Evolutionary conservation across 495 filamentous ascomycete genomes (phyloP), one percentile per base, ranked within the genome.

Genomic region (Penicillium angulare): DNA sequence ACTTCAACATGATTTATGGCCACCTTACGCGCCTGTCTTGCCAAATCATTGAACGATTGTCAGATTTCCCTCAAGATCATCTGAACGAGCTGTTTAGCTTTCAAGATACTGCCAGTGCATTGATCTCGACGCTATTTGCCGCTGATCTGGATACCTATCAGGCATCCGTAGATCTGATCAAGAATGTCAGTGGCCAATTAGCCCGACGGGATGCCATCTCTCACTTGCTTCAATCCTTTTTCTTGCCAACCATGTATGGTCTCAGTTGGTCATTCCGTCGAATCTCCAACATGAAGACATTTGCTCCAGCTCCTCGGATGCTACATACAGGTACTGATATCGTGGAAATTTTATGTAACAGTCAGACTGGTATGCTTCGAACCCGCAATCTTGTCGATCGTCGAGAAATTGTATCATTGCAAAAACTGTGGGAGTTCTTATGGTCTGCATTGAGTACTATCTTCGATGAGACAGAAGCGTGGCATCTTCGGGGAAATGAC

Each of bases 371-470:
- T 47, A 77, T 95, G 43, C 78, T 98, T 23, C 79, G 90, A 44
- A 84, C 80, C 33, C 80, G 78, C 31, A 76, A 77, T 32, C 63
- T 81, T 9, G 70, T 82, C 24, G 77, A 79, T 18, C 62, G 75
- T n/a, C 72, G 72, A 36, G 87, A 92, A 56, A 73, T 78, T 18
- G 75, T 81, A 33, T 77, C 81, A 7, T 68, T 93, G 21, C 77
- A 85, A 57, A 76, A 69, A 15, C 89, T 95, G 67, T 98, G 95
- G 95, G 79, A 83, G 51, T 77, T 78, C 41, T 77, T 89, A 53
- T 98, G 93, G 93, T 78, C 80, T 34, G 79, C 79, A 23, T 67
- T 97, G 40, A 83, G 82, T 3, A 82, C 86, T 12, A 88, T 95
- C n/a, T 96, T 97, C 61, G 73, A 80, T 39, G 83, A 82, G 59